phyloP scores from a whole-genome alignment of 2,329 filamentous ascomycete species.

The Ascochyta clinopodiicola region DNA sequence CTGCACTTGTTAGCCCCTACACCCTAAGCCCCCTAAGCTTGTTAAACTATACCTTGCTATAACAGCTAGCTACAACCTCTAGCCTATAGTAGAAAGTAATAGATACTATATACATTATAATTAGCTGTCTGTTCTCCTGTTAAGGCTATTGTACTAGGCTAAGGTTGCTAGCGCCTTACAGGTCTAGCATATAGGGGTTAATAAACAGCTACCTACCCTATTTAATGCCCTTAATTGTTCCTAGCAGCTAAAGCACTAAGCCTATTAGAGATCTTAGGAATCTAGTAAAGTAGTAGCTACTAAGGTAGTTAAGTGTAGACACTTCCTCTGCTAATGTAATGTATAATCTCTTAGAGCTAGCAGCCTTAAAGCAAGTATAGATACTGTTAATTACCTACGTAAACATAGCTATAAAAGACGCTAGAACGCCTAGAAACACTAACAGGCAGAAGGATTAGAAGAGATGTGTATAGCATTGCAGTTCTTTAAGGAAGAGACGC shows the following conservation, averaged over 20 bases:
- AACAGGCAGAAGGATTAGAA: neutral
- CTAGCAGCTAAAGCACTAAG: neutral
- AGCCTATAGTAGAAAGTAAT: constrained; percentile 3
- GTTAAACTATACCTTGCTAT: constrained; percentile 6
- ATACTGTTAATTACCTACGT: neutral
- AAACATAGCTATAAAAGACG: neutral
- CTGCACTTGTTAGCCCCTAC: neutral
- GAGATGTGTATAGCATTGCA: neutral
- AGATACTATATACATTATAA: neutral
- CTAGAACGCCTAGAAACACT: neutral
- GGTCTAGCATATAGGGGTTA: neutral
- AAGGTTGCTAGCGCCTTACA: neutral
- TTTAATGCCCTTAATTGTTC: neutral
- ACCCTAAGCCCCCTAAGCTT: neutral
- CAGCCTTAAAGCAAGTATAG: constrained; percentile 2
- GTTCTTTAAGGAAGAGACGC: neutral
- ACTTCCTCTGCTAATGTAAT: neutral
- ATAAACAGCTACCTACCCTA: neutral
- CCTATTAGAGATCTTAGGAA: neutral
- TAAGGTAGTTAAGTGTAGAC: neutral
- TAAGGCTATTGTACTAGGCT: neutral
- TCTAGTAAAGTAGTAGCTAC: neutral
- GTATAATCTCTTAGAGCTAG: constrained; percentile 8
- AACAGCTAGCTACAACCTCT: constrained; percentile 1
- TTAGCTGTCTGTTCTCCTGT: neutral